phyloP scores from a whole-genome alignment of 768 basidiomycete genomes.

The Pulveroboletus sp. region DNA sequence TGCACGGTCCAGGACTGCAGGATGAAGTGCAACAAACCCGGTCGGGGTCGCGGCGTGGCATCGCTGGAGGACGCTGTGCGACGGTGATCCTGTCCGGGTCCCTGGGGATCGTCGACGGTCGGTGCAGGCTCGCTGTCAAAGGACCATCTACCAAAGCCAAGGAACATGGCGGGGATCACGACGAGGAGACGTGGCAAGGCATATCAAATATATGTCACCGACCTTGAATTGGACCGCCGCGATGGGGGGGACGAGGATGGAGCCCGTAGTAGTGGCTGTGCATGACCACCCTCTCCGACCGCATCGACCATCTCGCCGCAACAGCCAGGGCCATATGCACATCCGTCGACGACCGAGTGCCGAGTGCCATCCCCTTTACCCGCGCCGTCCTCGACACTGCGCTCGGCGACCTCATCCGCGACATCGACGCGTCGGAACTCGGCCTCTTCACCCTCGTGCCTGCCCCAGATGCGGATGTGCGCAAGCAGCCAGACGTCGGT shows the following conservation, averaged over 20 bases:
- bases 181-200: slow-evolving; percentile 3
- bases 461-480: slow-evolving; percentile 30
- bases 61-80: slow-evolving; percentile 44
- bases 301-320: slow-evolving; percentile 61
- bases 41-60: slow-evolving; percentile 47
- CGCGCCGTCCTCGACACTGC: slow-evolving; percentile 59
- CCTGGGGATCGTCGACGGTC: slow-evolving; percentile 9
- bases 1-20: neutral
- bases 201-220: slow-evolving; percentile 13
- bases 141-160: slow-evolving; percentile 19
- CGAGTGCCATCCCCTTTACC: slow-evolving; percentile 45
- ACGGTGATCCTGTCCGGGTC: slow-evolving; percentile 16
- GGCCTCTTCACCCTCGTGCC: slow-evolving; percentile 67
- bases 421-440: slow-evolving; percentile 73
- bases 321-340: slow-evolving; percentile 51
- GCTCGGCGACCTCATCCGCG: slow-evolving; percentile 77
- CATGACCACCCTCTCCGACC: slow-evolving; percentile 62
- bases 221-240: slow-evolving; percentile 22
- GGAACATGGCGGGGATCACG: slow-evolving; percentile 19
- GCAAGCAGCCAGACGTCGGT: slow-evolving; percentile 26
- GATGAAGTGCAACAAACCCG: slow-evolving; percentile 18
- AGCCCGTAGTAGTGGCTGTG: slow-evolving; percentile 20
- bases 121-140: slow-evolving; percentile 17
- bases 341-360: slow-evolving; percentile 23
- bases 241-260: slow-evolving; percentile 4